Base-by-base conservation (phyloP, 2,329 filamentous ascomycete species). In the Sporothrix dimorphospora region DNA sequence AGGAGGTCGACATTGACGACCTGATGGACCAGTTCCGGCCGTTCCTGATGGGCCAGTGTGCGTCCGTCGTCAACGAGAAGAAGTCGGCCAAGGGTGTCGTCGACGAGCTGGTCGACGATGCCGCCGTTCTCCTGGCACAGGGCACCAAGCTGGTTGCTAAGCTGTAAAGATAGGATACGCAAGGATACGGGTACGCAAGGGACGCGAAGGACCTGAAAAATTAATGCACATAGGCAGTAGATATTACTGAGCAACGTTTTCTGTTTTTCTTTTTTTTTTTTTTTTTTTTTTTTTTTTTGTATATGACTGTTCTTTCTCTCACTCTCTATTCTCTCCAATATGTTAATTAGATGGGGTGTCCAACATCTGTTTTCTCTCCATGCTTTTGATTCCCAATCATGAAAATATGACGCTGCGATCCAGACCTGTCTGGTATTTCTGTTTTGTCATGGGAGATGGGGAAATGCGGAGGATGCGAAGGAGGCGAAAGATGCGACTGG, bases 1-100 rank as follows among this genome's bases (percentile, higher is more conserved):
- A 91, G 74, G 89, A 91, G 27, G 75, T 76, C 65, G 88, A 92
- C 73, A 88, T 93, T 72, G 94, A 98, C 73, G 94, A 98, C 53
- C 89, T 92, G 45, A 90, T 99, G 84, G 96, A 98, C 81, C 94
- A 96, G 80, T 94, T 94, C 79, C 88, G 94, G 73, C 94, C 94
- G 16, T 97, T 90, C 86, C 84, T 98, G 77, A 99, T 99, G 96
- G 96, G 96, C 81, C 97, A 98, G 88, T 95, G 93, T 74, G 92
- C 96, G 49, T 95, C 96, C 38, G 93, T 98, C 42, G 92, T 96
- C 72, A 96, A 95, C 79, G 94, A 98, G 85, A 92, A 91, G 86
- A 97, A 97, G 90, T 85, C 88, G 51, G 96, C 96, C 74, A 97
- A 94, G 88, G 92, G 82, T 21, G 95, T 99, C 74, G 91, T 99